A percentile compares a stretch with the other conserved stretches of the same genome.
phyloP scores from a whole-genome alignment of 441 rosid genomes.

The Lepidium campestre region DNA sequence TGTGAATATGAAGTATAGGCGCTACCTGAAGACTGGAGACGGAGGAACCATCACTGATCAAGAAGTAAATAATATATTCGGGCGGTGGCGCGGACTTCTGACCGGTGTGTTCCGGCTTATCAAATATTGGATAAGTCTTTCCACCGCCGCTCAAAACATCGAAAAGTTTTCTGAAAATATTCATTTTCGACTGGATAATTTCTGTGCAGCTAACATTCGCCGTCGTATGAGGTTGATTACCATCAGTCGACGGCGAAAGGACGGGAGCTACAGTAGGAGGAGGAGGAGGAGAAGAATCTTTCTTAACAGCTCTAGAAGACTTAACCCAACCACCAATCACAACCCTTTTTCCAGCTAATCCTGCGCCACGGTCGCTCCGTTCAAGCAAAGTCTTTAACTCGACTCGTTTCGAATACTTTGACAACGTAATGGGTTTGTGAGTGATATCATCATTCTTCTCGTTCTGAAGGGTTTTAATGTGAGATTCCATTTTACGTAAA shows the following conservation, averaged over 20 bases:
- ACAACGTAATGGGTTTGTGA: constrained; percentile 1
- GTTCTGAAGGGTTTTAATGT: constrained; percentile 17
- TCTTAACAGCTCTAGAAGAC: constrained; percentile 51
- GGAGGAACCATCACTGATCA: constrained; percentile 73
- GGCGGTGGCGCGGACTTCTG: constrained; percentile 26
- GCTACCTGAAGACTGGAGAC: constrained; percentile 53
- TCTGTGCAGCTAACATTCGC: constrained; percentile 55
- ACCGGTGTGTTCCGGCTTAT: constrained; percentile 35
- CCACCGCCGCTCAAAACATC: constrained; percentile 52
- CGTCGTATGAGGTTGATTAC: neutral
- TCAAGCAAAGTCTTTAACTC: constrained; percentile 47
- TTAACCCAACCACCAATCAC: constrained; percentile 92
- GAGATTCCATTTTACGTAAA: constrained; percentile 31
- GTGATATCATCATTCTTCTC: neutral
- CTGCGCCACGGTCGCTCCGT: constrained; percentile 41
- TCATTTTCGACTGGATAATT: constrained; percentile 61
- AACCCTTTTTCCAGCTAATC: constrained; percentile 43
- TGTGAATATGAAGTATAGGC: neutral
- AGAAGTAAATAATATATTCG: constrained; percentile 33
- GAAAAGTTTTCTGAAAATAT: constrained; percentile 50
- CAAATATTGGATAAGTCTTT: constrained; percentile 25
- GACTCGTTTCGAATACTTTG: constrained; percentile 63
- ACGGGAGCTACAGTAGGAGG: neutral
- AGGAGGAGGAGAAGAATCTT: constrained; percentile 28
- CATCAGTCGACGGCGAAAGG: constrained; percentile 13